Percentiles rank a stretch among this genome's conserved stretches.
These are phyloP conservation scores for Calvatia gigantea DNA, from an alignment of 768 basidiomycete genomes.

Conservation along the genomic window DNA sequence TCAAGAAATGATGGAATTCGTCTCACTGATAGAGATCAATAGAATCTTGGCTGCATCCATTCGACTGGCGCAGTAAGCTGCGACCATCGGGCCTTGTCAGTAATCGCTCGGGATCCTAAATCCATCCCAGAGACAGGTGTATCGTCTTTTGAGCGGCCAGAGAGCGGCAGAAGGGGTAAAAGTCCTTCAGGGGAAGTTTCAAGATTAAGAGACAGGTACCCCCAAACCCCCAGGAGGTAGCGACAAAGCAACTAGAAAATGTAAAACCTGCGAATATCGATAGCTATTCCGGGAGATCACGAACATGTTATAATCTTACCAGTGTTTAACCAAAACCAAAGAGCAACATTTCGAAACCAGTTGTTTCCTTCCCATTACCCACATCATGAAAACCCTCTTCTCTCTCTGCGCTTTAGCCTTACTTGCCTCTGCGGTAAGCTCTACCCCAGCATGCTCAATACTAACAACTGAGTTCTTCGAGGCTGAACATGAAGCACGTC, in stretches of 20 bases:
- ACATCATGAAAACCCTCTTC: background rate
- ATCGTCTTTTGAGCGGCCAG: background rate
- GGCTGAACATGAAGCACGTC: slow-evolving; percentile 1
- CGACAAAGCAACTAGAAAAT: background rate
- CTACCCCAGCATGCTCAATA: background rate
- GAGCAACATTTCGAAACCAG: background rate
- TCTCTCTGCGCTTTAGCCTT: background rate
- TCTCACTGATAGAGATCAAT: background rate
- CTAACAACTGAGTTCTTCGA: background rate
- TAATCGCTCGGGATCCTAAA: background rate
- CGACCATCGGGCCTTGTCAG: background rate
- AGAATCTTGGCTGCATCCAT: background rate
- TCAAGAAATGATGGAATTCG: background rate
- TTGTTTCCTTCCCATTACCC: background rate
- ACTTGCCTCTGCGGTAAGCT: background rate
- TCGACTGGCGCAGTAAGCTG: background rate
- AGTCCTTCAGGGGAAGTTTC: background rate
- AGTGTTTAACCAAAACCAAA: background rate
- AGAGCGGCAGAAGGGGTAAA: background rate
- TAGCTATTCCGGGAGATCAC: background rate
- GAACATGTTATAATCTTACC: background rate
- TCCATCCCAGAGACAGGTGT: background rate
- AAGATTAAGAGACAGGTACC: background rate
- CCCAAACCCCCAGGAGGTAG: background rate
- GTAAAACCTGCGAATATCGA: background rate